Evolutionary conservation across 441 rosid species (phyloP).

Genomic region (Syzygium malaccense): DNA sequence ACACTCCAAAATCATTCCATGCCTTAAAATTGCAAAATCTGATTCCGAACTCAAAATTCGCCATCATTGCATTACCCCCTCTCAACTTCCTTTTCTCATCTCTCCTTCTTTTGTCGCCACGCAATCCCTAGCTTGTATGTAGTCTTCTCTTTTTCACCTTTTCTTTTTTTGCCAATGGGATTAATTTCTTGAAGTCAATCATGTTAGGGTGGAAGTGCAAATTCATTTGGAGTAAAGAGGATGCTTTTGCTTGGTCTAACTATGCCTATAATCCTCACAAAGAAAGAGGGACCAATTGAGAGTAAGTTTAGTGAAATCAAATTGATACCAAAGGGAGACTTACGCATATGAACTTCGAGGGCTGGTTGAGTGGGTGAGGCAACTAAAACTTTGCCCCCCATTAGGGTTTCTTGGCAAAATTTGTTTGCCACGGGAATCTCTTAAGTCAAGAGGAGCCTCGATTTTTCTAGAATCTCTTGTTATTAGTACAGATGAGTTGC

Average conservation of each 20-base stretch:
- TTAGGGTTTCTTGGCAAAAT: not conserved
- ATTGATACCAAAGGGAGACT: not conserved
- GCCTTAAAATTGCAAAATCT: not conserved
- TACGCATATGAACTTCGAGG: not conserved
- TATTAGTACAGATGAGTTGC: not conserved
- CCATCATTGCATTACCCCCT: not conserved
- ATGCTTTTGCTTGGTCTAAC: not conserved
- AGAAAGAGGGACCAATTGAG: not conserved
- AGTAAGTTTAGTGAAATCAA: not conserved
- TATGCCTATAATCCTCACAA: not conserved
- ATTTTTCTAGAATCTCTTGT: not conserved
- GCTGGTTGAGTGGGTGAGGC: not conserved
- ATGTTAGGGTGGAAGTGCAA: not conserved
- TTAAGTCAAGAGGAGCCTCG: not conserved
- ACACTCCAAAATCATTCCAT: not conserved
- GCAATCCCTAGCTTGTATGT: not conserved
- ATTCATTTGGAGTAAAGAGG: not conserved
- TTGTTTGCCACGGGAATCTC: not conserved
- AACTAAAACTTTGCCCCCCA: not conserved
- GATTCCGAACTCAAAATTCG: not conserved
- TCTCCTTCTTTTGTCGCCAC: not conserved
- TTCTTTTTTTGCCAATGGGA: not conserved
- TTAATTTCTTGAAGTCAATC: not conserved
- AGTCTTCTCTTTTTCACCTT: not conserved
- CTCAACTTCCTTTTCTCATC: not conserved